Conservation (phyloP, 306 rosid genomes). For the Luffa acutangula region DNA sequence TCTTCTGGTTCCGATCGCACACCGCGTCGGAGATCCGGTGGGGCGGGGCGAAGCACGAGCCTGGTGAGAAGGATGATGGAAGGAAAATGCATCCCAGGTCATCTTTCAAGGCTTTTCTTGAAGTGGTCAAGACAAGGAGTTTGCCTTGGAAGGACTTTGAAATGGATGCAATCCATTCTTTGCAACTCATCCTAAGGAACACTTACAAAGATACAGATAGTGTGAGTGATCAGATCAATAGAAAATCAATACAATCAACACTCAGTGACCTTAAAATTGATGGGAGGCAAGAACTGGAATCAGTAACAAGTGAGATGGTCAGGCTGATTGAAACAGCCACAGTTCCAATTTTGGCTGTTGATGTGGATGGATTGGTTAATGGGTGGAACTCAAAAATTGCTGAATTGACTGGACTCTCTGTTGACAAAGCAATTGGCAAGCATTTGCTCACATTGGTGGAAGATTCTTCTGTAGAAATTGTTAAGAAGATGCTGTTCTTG, state of each 20-base stretch:
- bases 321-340: conserved; percentile 1
- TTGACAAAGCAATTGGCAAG: not conserved
- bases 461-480: not conserved
- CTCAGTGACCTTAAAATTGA: conserved; percentile 20
- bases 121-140: conserved; percentile 26
- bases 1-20: conserved; percentile 79
- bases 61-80: conserved; percentile 48
- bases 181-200: conserved; percentile 58
- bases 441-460: not conserved
- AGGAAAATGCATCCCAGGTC: conserved; percentile 61
- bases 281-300: not conserved
- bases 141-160: conserved; percentile 66
- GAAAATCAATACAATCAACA: conserved; percentile 10
- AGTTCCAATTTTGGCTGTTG: conserved; percentile 2
- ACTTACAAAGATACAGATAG: conserved; percentile 27
- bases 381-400: conserved; percentile 70
- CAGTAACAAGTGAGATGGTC: not conserved
- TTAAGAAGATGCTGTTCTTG: not conserved
- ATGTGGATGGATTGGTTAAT: conserved; percentile 31
- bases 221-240: conserved; percentile 11
- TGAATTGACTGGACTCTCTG: conserved; percentile 14
- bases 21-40: conserved; percentile 52
- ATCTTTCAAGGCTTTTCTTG: not conserved
- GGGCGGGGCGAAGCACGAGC: conserved; percentile 81
- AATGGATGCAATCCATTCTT: conserved; percentile 65